Evolutionary conservation across 2,329 filamentous ascomycete genomes (phyloP), one percentile per base, ranked within the genome.

Genomic region (Pezicula radicicola): DNA sequence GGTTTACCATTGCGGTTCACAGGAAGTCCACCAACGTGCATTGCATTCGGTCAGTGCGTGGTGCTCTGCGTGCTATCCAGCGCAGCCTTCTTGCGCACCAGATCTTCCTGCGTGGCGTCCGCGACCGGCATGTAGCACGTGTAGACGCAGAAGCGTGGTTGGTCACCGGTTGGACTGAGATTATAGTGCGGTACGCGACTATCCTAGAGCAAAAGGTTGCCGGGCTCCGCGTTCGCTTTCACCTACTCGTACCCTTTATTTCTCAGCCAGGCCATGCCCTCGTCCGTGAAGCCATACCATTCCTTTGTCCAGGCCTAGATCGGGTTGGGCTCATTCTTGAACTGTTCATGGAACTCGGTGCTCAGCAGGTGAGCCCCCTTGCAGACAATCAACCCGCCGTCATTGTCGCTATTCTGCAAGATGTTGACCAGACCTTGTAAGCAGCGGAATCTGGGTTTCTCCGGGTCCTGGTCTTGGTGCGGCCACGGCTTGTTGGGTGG

Each of bases 401-500:
- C 68, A 7, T 68, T 60, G n/a, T 63, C 60, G 2, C 68, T 67
- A 39, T 64, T 68, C 15, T 66, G 68, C 19, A 55, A 60, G 5
- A 70, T 57, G 60, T 80, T 80, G 2, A 80, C 72, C 0, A 80
- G 66, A 5, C 77, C 77, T 54, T 80, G 77, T 2, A 77, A 66
- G 55, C 77, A 80, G 3, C 75, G 69, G 60, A 80, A 76, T 0
- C 75, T 77, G 13, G 67, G 68, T 56, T 67, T 70, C 6, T 63
- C 64, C 1, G 70, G 74, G 48, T 75, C 69, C 54, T 76, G 73
- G 50, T 76, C 74, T 43, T 75, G 72, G 57, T 75, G 74, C 3
- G 73, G 71, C 74, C 73, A 76, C 2, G 73, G 73, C 49, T 67
- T 70, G 60, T 71, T 75, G n/a, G n/a, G n/a, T n/a, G n/a, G n/a